Conservation (phyloP, 2,329 filamentous ascomycete genomes). For the Xylaria sp. region DNA sequence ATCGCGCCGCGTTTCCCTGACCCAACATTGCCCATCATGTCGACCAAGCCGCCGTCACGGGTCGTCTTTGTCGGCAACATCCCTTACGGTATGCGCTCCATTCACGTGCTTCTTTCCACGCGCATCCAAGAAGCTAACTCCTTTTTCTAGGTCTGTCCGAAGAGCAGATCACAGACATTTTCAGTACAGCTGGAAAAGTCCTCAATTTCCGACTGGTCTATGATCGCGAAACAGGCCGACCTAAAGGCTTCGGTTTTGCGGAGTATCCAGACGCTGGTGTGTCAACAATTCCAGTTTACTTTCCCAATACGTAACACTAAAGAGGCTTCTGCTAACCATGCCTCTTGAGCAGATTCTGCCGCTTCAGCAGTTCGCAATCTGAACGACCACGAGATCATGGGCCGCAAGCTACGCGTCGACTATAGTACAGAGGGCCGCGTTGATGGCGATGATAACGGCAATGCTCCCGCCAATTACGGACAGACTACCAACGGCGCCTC, state of each 20-base stretch:
- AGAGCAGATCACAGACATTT: slow-evolving; percentile 92
- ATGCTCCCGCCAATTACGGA: slow-evolving; percentile 17
- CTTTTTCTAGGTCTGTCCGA: slow-evolving; percentile 76
- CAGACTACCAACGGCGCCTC: slow-evolving; percentile 29
- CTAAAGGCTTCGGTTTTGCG: slow-evolving; percentile 94
- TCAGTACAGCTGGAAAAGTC: slow-evolving; percentile 83
- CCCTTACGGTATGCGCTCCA: slow-evolving; percentile 56
- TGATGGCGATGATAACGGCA: slow-evolving; percentile 51
- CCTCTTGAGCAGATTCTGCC: slow-evolving; percentile 56
- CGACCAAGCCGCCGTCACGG: slow-evolving; percentile 67
- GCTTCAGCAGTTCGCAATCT: slow-evolving; percentile 92
- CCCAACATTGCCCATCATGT: slow-evolving; percentile 47
- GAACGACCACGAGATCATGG: slow-evolving; percentile 93
- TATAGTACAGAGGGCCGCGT: slow-evolving; percentile 89
- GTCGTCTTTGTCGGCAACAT: slow-evolving; percentile 85
- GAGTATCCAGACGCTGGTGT: slow-evolving; percentile 88
- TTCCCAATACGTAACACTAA: neutral
- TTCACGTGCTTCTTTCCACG: neutral
- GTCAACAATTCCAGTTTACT: neutral
- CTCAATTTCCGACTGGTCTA: slow-evolving; percentile 90
- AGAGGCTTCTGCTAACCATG: slow-evolving; percentile 4
- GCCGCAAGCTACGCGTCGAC: slow-evolving; percentile 87
- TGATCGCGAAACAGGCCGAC: slow-evolving; percentile 88
- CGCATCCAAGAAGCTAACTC: slow-evolving; percentile 1
- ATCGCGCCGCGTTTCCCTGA: neutral